phyloP scores from a whole-genome alignment of 768 basidiomycete genomes.

The Agaricus bisporus region DNA sequence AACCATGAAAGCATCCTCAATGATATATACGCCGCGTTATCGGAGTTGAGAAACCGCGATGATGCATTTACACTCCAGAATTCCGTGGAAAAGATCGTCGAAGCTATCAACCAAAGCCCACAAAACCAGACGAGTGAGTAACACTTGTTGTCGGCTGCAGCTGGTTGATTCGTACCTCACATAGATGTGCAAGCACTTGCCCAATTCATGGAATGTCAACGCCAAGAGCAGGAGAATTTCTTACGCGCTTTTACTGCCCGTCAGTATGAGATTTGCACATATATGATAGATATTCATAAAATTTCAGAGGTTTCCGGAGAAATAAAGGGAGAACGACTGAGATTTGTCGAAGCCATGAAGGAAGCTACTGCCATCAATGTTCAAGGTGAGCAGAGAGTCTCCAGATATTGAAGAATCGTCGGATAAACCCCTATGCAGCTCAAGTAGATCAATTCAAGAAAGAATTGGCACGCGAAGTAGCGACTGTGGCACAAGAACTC shows the following conservation, averaged over 20 bases:
- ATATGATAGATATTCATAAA: not conserved
- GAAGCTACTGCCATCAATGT: conserved; percentile 88
- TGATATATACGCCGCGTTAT: conserved; percentile 31
- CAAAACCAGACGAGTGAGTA: conserved; percentile 17
- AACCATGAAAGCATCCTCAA: conserved; percentile 18
- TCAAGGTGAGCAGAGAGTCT: conserved; percentile 41
- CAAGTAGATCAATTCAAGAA: conserved; percentile 89
- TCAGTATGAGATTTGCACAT: conserved; percentile 17
- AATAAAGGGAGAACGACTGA: conserved; percentile 77
- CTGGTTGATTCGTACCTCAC: not conserved
- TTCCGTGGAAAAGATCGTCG: conserved; percentile 29
- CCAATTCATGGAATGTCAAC: conserved; percentile 60
- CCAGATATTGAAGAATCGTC: not conserved
- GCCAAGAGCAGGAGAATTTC: conserved; percentile 66
- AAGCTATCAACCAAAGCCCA: conserved; percentile 21
- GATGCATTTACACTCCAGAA: conserved; percentile 32
- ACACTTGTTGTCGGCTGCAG: not conserved
- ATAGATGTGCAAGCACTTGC: conserved; percentile 54
- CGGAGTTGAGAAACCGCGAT: conserved; percentile 27
- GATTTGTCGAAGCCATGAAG: conserved; percentile 94
- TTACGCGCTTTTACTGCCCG: conserved; percentile 62
- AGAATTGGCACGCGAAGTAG: conserved; percentile 68
- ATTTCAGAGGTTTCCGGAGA: conserved; percentile 68
- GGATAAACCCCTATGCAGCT: conserved; percentile 31
- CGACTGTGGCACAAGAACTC: conserved; percentile 70